These are phyloP conservation scores for Silene latifolia DNA, from an alignment of 148 eudicot species.

Conservation along the genomic window DNA sequence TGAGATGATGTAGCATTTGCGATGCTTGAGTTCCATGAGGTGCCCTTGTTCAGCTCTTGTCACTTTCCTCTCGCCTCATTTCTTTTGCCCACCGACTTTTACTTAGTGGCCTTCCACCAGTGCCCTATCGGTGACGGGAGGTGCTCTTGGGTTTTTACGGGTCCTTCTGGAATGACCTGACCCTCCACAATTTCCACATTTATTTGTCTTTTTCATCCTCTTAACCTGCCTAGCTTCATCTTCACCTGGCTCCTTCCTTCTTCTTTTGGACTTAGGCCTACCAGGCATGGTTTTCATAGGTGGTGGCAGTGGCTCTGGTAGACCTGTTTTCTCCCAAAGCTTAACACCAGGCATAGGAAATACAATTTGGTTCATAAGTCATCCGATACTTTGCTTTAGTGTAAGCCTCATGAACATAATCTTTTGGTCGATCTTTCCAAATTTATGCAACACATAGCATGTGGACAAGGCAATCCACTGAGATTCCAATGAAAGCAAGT, in stretches of 20 bases:
- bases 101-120: not conserved
- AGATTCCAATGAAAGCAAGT: not conserved
- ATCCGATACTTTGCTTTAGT: not conserved
- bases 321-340: not conserved
- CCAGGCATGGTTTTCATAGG: not conserved
- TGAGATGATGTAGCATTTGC: too few species aligned
- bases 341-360: not conserved
- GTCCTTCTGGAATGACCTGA: not conserved
- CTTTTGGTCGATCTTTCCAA: not conserved
- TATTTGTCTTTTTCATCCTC: not conserved
- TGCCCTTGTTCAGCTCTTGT: too few species aligned
- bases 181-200: not conserved
- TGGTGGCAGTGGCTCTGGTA: not conserved
- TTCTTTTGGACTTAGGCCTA: not conserved
- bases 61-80: too few species aligned
- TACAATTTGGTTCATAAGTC: not conserved
- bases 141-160: not conserved
- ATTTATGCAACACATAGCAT: not conserved
- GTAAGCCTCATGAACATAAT: slow-evolving; percentile 6
- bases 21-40: too few species aligned
- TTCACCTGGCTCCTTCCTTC: not conserved
- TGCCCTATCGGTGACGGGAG: not conserved
- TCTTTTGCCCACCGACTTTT: not conserved
- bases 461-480: not conserved
- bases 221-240: not conserved